Conservation (phyloP, 768 basidiomycete species). For the Tylopilus felleus region DNA sequence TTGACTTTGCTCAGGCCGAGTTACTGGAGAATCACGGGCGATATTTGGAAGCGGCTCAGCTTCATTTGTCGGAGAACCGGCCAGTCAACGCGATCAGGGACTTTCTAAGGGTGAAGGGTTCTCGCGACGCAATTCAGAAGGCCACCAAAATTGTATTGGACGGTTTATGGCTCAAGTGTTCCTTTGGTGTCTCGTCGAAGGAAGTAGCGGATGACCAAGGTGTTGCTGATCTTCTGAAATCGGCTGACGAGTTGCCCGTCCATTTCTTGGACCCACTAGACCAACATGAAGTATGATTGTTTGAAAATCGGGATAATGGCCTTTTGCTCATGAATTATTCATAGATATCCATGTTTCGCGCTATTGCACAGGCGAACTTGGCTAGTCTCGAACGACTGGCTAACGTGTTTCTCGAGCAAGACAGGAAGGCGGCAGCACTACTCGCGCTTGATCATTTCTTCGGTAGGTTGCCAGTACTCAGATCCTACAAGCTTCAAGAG, state of each 20-base stretch:
- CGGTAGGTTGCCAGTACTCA: constrained; percentile 11
- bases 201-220: neutral
- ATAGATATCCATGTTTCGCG: constrained; percentile 32
- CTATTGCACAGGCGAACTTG: constrained; percentile 26
- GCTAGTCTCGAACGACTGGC: constrained; percentile 32
- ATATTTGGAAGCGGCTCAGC: constrained; percentile 48
- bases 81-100: constrained; percentile 44
- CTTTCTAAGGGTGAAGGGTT: constrained; percentile 36
- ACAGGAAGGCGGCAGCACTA: constrained; percentile 1
- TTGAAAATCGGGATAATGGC: neutral
- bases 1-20: constrained; percentile 46
- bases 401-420: constrained; percentile 21
- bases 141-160: constrained; percentile 41
- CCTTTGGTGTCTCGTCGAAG: constrained; percentile 34
- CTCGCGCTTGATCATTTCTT: constrained; percentile 14
- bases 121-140: constrained; percentile 26
- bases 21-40: constrained; percentile 43
- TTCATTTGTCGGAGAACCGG: constrained; percentile 48
- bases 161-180: constrained; percentile 44
- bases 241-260: constrained; percentile 15
- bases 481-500: constrained; percentile 19
- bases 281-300: constrained; percentile 10
- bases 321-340: neutral
- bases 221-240: constrained; percentile 24
- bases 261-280: constrained; percentile 5